Conservation (phyloP, 2,329 filamentous ascomycete genomes). For the Aspergillus udagawae region DNA sequence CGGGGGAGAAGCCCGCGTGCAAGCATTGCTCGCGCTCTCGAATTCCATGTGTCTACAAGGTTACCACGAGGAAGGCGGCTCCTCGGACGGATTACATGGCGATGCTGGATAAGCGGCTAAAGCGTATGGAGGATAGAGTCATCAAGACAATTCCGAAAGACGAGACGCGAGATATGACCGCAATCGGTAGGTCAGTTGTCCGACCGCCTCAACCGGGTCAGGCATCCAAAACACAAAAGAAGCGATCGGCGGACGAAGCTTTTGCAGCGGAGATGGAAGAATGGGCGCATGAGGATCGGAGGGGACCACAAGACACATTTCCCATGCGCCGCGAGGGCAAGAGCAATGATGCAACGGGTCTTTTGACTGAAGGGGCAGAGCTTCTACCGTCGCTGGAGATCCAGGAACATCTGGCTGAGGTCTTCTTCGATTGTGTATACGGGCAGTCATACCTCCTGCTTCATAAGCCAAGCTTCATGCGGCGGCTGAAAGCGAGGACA, state of each 20-base stretch:
- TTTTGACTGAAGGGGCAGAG: slow-evolving; percentile 77
- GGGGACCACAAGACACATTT: slow-evolving; percentile 46
- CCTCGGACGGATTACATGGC: slow-evolving; percentile 98
- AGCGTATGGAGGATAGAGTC: slow-evolving; percentile 95
- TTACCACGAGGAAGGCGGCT: slow-evolving; percentile 88
- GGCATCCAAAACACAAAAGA: slow-evolving; percentile 62
- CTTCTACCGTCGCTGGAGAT: slow-evolving; percentile 79
- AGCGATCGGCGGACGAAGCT: slow-evolving; percentile 80
- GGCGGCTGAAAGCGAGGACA: slow-evolving; percentile 68
- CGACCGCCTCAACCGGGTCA: slow-evolving; percentile 68
- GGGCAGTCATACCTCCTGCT: slow-evolving; percentile 92
- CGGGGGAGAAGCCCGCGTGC: slow-evolving; percentile 94
- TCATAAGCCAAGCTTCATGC: slow-evolving; percentile 96
- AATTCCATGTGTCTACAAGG: slow-evolving; percentile 96
- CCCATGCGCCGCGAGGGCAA: slow-evolving; percentile 55
- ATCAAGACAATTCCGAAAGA: slow-evolving; percentile 92
- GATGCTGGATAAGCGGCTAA: slow-evolving; percentile 93
- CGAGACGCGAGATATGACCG: slow-evolving; percentile 64
- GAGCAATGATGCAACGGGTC: slow-evolving; percentile 68
- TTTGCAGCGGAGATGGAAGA: slow-evolving; percentile 77
- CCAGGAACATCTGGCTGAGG: slow-evolving; percentile 87
- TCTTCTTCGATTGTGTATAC: slow-evolving; percentile 95
- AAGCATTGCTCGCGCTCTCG: slow-evolving; percentile 91
- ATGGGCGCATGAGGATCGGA: slow-evolving; percentile 65
- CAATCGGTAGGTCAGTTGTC: slow-evolving; percentile 74